Evolutionary conservation across 441 rosid genomes (phyloP).

Genomic region (Kokia cookei): DNA sequence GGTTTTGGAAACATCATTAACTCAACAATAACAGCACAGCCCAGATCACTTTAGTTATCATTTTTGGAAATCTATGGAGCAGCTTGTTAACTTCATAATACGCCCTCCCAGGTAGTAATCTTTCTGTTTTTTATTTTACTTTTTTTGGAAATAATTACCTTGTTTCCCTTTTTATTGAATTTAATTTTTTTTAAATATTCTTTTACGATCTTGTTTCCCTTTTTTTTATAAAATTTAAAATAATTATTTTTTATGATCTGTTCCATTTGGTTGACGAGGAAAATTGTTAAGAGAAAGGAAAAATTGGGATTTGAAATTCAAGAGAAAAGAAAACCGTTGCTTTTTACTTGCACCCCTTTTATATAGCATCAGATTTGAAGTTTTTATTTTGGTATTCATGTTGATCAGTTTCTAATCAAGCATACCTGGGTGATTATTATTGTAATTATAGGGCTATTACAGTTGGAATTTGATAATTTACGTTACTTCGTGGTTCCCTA

Average conservation of each 20-base stretch:
- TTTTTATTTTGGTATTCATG: neutral
- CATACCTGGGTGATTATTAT: constrained; percentile 6
- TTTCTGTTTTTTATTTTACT: neutral
- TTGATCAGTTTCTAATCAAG: neutral
- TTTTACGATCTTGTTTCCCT: neutral
- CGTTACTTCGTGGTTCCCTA: neutral
- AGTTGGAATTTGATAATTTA: neutral
- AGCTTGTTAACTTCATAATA: constrained; percentile 86
- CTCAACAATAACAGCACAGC: neutral
- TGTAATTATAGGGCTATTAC: neutral
- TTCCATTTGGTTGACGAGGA: constrained; percentile 15
- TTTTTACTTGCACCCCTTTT: neutral
- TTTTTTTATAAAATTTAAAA: neutral
- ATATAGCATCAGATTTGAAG: constrained; percentile 1
- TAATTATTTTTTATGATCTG: neutral
- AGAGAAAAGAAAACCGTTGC: constrained; percentile 1
- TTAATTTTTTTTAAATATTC: neutral
- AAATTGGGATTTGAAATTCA: constrained; percentile 2
- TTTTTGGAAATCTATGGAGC: constrained; percentile 55
- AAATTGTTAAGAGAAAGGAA: neutral
- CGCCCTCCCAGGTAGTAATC: constrained; percentile 89
- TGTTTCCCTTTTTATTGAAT: neutral
- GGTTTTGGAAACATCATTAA: neutral
- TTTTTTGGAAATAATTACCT: neutral
- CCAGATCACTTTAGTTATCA: constrained; percentile 12